Evolutionary conservation across 2,329 filamentous ascomycete genomes (phyloP).

Genomic region (Epichloe glyceriae): DNA sequence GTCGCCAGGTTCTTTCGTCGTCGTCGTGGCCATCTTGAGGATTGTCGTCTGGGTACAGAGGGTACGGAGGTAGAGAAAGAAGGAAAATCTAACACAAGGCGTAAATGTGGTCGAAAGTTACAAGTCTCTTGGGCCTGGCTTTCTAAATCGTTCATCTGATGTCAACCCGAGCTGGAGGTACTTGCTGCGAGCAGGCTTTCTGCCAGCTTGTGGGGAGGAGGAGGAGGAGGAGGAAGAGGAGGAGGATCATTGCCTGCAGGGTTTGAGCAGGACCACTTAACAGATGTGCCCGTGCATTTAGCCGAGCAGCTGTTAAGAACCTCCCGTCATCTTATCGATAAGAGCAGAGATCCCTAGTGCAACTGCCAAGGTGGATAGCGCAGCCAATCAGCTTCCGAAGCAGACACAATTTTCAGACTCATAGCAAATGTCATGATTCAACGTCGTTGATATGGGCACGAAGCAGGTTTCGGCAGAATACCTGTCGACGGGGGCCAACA

Average conservation of each 20-base stretch:
- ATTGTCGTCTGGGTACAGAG: background rate
- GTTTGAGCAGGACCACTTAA: background rate
- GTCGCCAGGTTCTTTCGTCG: conserved; percentile 6
- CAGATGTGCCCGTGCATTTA: background rate
- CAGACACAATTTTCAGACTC: conserved; percentile 23
- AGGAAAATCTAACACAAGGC: background rate
- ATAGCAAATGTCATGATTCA: conserved; percentile 7
- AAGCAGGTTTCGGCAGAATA: conserved; percentile 31
- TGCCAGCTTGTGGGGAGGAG: background rate
- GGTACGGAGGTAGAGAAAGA: background rate
- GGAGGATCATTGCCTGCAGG: background rate
- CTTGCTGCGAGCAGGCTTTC: background rate
- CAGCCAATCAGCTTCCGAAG: conserved; percentile 24
- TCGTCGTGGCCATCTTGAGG: background rate
- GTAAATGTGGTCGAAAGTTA: background rate
- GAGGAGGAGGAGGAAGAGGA: background rate
- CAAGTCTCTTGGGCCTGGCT: background rate
- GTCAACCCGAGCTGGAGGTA: background rate
- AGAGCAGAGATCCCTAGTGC: no score
- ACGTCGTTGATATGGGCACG: conserved; percentile 15
- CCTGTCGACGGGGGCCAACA: conserved; percentile 73
- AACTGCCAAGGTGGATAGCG: background rate
- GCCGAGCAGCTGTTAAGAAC: background rate
- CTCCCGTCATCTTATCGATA: conserved; percentile 1
- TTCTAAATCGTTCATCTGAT: background rate